Base-by-base conservation (phyloP, 1,284 basidiomycete species). In the Tetrapyrgos nigripes region DNA sequence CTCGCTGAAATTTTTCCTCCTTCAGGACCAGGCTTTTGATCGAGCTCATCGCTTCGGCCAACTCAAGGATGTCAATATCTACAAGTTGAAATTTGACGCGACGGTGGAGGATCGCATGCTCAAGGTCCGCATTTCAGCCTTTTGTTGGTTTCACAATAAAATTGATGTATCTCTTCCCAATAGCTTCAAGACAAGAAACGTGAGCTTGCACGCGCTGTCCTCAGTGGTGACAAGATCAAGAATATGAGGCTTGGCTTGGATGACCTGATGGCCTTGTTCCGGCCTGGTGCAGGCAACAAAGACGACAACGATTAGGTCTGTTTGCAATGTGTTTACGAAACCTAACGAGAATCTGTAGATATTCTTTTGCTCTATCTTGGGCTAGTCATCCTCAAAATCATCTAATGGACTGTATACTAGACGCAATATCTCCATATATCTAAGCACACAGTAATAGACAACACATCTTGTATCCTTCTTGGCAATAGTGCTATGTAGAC, bases 81-180 rank as follows among this genome's bases (percentile, higher is more conserved):
- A 89, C 82, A 99, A 99, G 77, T 83, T 99, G 31, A 94, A 91
- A 59, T 90, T 99, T 59, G 86, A 88, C 43, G 80, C 88, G 46
- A 97, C 95, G 0, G 93, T 98, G 10, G 97, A 99, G 68, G 89
- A 96, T 70, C 87, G 95, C 35, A 96, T 95, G 60, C 79, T 95
- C 31, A 80, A 80, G 65, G 86, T 91, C 59, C 62, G 80, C 70
- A 19, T 26, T 29, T 8, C 43, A 21, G 27, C 24, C 55, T 48
- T 26, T 51, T 3, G 33, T 33, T 11, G 28, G 55, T n/a, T 33
- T 48, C 49, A 59, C 4, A 5, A 17, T 9, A 40, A 47, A 58
- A 62, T 49, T 55, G 55, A 66, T 21, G 54, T 9, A 45, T 51
- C 45, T 19, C 14, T 14, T 48, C 57, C 28, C 35, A 75, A 13